phyloP scores from a whole-genome alignment of 257 asterid species.

The Haberlea rhodopensis region DNA sequence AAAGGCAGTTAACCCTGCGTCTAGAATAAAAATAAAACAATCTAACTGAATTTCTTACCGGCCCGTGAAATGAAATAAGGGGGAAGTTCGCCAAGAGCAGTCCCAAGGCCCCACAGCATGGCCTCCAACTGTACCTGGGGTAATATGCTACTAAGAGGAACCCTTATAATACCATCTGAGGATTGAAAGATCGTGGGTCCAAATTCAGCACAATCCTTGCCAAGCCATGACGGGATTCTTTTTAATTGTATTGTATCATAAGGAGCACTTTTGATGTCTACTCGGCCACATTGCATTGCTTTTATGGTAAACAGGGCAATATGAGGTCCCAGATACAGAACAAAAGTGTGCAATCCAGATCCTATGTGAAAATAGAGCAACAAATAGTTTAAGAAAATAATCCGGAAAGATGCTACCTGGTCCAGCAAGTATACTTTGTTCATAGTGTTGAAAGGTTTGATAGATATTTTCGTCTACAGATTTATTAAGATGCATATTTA shows the following conservation, averaged over 20 bases:
- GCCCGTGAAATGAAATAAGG: conserved; percentile 97
- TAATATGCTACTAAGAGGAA: conserved; percentile 78
- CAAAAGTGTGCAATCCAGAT: conserved; percentile 94
- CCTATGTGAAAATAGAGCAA: conserved; percentile 39
- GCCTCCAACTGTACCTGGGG: conserved; percentile 95
- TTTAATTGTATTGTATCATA: conserved; percentile 85
- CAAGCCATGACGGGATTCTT: conserved; percentile 76
- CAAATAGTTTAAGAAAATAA: conserved; percentile 12
- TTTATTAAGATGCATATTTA: conserved; percentile 1
- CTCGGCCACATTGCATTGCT: conserved; percentile 85
- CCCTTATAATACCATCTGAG: conserved; percentile 49
- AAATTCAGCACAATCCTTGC: conserved; percentile 72
- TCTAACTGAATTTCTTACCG: conserved; percentile 43
- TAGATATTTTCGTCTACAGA: neutral
- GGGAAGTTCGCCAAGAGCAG: conserved; percentile 97
- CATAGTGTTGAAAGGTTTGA: neutral
- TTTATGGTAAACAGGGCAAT: conserved; percentile 83
- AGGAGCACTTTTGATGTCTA: conserved; percentile 79
- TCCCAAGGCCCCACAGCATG: conserved; percentile 86
- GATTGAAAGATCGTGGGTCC: conserved; percentile 70
- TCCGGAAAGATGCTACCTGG: neutral
- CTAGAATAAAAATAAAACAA: neutral
- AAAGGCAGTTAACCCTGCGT: neutral
- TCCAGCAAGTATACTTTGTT: neutral
- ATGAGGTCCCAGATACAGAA: conserved; percentile 93